Conservation (phyloP, 139 green algal species). For the Parachlorella kessleri region DNA sequence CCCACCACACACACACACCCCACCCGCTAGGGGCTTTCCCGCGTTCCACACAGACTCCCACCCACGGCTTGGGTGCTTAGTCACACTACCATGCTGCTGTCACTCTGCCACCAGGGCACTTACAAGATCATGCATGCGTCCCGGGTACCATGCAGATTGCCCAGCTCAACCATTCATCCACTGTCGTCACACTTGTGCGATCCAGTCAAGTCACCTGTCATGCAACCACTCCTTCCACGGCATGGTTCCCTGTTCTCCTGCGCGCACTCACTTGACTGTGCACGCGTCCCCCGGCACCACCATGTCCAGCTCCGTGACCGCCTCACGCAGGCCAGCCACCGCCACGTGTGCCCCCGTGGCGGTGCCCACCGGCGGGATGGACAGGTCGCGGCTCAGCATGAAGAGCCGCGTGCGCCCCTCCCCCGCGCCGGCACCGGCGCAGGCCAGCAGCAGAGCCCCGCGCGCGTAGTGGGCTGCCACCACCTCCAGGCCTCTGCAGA, state of each 20-base stretch:
- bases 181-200: no score
- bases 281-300: slow-evolving; percentile 60
- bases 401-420: slow-evolving; percentile 38
- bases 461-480: slow-evolving; percentile 60
- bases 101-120: no score
- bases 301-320: slow-evolving; percentile 69
- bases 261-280: slow-evolving; percentile 15
- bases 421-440: slow-evolving; percentile 29
- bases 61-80: no score
- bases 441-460: slow-evolving; percentile 73
- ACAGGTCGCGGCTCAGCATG: slow-evolving; percentile 48
- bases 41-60: no score
- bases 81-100: no score
- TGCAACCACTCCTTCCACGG: not conserved
- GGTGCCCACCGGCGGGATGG: slow-evolving; percentile 55
- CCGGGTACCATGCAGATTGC: no score
- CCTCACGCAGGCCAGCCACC: slow-evolving; percentile 67
- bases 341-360: slow-evolving; percentile 43
- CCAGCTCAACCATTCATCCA: no score
- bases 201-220: not conserved
- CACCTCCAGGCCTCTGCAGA: slow-evolving; percentile 62
- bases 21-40: no score
- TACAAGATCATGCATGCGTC: no score
- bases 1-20: no score
- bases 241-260: not conserved